Evolutionary conservation across 2,329 filamentous ascomycete species (phyloP).

Genomic region (Fusarium sacchari): DNA sequence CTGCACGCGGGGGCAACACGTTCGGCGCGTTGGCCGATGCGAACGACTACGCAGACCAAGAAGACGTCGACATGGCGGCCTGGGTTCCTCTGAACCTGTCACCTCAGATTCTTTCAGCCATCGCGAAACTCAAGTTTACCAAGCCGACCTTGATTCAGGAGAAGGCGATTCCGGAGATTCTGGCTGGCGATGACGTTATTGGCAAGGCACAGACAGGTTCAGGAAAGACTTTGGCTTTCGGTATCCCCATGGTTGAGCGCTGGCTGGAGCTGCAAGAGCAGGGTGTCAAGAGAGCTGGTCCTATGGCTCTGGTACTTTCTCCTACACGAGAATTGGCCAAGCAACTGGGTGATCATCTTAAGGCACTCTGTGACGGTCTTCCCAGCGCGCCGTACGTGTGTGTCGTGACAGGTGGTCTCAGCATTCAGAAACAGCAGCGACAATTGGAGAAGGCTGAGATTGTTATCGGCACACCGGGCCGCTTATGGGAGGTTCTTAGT

Average conservation of each 20-base stretch:
- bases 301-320: conserved; percentile 84
- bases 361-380: conserved; percentile 73
- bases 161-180: conserved; percentile 81
- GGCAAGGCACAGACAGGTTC: conserved; percentile 97
- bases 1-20: conserved; percentile 55
- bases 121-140: conserved; percentile 82
- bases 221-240: conserved; percentile 95
- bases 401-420: conserved; percentile 90
- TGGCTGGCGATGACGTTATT: conserved; percentile 88
- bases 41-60: conserved; percentile 64
- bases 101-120: conserved; percentile 73
- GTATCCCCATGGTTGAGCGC: conserved; percentile 88
- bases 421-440: conserved; percentile 93
- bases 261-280: conserved; percentile 69
- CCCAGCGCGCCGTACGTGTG: conserved; percentile 76
- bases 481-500: conserved; percentile 93
- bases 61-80: conserved; percentile 75
- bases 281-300: conserved; percentile 49
- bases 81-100: conserved; percentile 84
- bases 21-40: conserved; percentile 67
- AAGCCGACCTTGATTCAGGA: conserved; percentile 86
- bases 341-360: conserved; percentile 87
- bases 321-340: conserved; percentile 94
- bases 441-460: conserved; percentile 87
- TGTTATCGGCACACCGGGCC: conserved; percentile 90